Base-by-base conservation (phyloP, 2,329 filamentous ascomycete species). In the Coleophoma eucalyptorum region DNA sequence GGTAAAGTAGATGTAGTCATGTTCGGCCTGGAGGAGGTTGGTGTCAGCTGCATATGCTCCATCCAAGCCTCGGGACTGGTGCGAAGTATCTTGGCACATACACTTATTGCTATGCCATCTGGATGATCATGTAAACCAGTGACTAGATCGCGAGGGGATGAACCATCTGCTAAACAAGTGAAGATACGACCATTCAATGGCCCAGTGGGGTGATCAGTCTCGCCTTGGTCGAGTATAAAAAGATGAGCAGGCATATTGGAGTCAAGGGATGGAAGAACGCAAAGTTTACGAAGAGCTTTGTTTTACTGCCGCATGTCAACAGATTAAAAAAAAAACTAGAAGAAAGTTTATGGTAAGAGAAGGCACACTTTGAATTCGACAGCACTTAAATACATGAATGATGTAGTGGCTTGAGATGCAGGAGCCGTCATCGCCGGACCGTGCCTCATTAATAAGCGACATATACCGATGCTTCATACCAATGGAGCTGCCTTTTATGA, bases 1-100 rank as follows among this genome's bases (percentile, higher is more conserved):
- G 3, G 74, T 76, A 74, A 74, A 78, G 59, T 74, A 77, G 19
- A 79, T 65, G 21, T 41, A 35, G 21, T 35, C 19, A 31, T 35
- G n/a, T 13, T 34, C 18, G 11, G 31, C 55, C 37, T 12, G 37
- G 7, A 11, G 37, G 19, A 40, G 37, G 19, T 19, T 26, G 15
- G 3, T 13, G 37, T 40, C 37, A 40, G 37, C 37, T 16, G 19
- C 7, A 38, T 40, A 19, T 16, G n/a, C n/a, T n/a, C n/a, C n/a
- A n/a, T n/a, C n/a, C 37, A 40, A 10, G 2, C 37, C 11, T 40
- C 8, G 15, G 37, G n/a, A 19, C 19, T n/a, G 37, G 37, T 16
- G 11, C 3, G 13, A 15, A 13, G 35, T 38, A 38, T 16, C 37
- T 15, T 8, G 26, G 26, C 12, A 20, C 40, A 8, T 42, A 42